phyloP scores from a whole-genome alignment of 2,329 filamentous ascomycete species.

The Exophiala aquamarina region DNA sequence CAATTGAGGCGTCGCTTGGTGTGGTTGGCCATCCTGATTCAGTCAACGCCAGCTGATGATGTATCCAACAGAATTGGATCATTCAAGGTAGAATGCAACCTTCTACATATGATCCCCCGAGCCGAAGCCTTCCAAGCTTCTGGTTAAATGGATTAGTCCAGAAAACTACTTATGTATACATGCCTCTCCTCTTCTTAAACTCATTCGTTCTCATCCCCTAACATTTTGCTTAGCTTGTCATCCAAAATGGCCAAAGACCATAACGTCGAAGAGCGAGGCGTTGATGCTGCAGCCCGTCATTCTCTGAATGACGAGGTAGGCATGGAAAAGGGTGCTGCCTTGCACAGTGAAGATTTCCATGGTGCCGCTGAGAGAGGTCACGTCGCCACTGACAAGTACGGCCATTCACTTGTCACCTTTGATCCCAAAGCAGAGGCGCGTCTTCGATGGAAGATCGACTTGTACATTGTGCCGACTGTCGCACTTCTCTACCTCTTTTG shows the following conservation, averaged over 20 bases:
- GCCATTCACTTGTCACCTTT: slow-evolving; percentile 52
- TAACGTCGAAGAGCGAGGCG: slow-evolving; percentile 13
- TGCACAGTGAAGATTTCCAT: slow-evolving; percentile 13
- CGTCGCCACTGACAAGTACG: slow-evolving; percentile 51
- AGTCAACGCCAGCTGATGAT: too few species aligned
- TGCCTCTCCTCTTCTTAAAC: neutral
- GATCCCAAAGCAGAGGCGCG: slow-evolving; percentile 58
- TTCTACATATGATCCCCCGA: too few species aligned
- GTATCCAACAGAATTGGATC: too few species aligned
- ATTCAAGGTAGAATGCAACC: too few species aligned
- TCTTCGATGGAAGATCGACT: slow-evolving; percentile 64
- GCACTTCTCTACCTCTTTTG: slow-evolving; percentile 69
- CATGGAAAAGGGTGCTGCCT: slow-evolving; percentile 37
- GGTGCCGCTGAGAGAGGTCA: slow-evolving; percentile 40
- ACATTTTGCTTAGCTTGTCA: neutral
- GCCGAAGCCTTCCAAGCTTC: too few species aligned
- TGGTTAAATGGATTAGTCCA: too few species aligned
- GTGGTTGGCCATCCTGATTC: too few species aligned
- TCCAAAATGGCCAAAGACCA: slow-evolving; percentile 17
- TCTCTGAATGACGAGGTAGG: slow-evolving; percentile 19
- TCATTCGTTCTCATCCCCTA: neutral
- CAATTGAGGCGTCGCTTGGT: too few species aligned
- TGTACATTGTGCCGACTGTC: slow-evolving; percentile 65
- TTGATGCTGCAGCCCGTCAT: slow-evolving; percentile 10
- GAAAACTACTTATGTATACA: too few species aligned